A percentile compares a stretch with the other conserved stretches of the same genome.
phyloP scores from a whole-genome alignment of 1,284 basidiomycete species.

The Coniferiporia sulphurascens region DNA sequence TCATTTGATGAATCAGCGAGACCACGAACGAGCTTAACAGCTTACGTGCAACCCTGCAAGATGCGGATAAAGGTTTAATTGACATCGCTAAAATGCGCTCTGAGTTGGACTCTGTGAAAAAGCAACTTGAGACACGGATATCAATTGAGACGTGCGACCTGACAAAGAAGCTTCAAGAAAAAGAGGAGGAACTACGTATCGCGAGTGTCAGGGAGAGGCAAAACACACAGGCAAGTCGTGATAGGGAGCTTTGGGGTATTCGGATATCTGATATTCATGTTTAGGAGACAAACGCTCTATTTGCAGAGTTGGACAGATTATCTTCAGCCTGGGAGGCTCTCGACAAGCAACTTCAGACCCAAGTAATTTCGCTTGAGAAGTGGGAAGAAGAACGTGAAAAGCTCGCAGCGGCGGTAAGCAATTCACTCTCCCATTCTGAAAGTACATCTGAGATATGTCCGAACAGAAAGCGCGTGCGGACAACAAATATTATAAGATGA shows the following conservation, averaged over 20 bases:
- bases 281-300: constrained; percentile 52
- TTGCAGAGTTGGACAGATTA: constrained; percentile 82
- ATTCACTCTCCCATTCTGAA: constrained; percentile 8
- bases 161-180: constrained; percentile 31
- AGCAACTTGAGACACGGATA: constrained; percentile 52
- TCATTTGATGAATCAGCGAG: neutral
- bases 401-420: constrained; percentile 55
- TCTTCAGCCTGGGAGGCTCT: constrained; percentile 86
- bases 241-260: neutral
- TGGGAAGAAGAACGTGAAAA: constrained; percentile 76
- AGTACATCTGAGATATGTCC: neutral
- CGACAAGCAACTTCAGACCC: constrained; percentile 78
- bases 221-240: constrained; percentile 41
- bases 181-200: constrained; percentile 57
- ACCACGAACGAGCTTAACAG: constrained; percentile 8
- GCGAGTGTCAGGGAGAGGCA: constrained; percentile 54
- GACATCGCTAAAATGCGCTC: constrained; percentile 5
- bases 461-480: constrained; percentile 85
- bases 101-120: constrained; percentile 2
- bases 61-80: neutral
- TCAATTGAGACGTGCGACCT: constrained; percentile 20
- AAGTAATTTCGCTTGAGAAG: constrained; percentile 75
- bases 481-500: constrained; percentile 90
- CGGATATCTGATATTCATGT: neutral
- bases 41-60: constrained; percentile 5